Percentiles rank a stretch among this genome's conserved stretches.
phyloP scores from a whole-genome alignment of 441 rosid species.

The Theobroma grandiflorum region DNA sequence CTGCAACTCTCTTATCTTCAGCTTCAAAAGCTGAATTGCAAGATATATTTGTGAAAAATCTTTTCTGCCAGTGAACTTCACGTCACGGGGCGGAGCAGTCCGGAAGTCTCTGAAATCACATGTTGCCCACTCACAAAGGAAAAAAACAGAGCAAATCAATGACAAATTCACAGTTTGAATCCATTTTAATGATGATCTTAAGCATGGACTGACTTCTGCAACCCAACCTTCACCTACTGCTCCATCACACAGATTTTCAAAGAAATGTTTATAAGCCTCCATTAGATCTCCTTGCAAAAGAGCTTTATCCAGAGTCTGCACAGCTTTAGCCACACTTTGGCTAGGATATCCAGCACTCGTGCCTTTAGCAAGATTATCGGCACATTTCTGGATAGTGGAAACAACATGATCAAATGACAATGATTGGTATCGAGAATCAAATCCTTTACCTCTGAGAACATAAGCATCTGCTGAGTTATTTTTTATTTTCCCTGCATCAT shows the following conservation, averaged over 20 bases:
- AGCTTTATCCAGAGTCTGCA: slow-evolving; percentile 91
- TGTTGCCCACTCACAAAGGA: slow-evolving; percentile 99
- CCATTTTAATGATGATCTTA: slow-evolving; percentile 92
- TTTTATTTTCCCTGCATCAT: slow-evolving; percentile 70
- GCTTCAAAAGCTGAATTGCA: slow-evolving; percentile 82
- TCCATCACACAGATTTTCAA: slow-evolving; percentile 83
- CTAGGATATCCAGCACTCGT: slow-evolving; percentile 76
- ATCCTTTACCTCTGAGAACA: slow-evolving; percentile 65
- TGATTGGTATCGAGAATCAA: slow-evolving; percentile 81
- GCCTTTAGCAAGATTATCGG: slow-evolving; percentile 82
- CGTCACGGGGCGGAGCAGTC: slow-evolving; percentile 59
- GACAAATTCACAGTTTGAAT: slow-evolving; percentile 73
- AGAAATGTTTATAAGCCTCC: slow-evolving; percentile 75
- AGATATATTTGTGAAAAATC: slow-evolving; percentile 87
- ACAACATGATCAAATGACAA: slow-evolving; percentile 74
- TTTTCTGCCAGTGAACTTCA: slow-evolving; percentile 85
- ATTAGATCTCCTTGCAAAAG: slow-evolving; percentile 78
- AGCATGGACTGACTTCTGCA: slow-evolving; percentile 83
- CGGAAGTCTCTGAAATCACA: slow-evolving; percentile 95
- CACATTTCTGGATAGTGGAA: slow-evolving; percentile 76
- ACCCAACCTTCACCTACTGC: slow-evolving; percentile 88
- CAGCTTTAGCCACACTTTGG: slow-evolving; percentile 83
- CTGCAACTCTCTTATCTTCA: slow-evolving; percentile 70
- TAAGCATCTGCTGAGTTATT: slow-evolving; percentile 59
- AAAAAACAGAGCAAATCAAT: slow-evolving; percentile 79